Evolutionary conservation across 106 monocot species (phyloP).

Genomic region (Triglochin maritima): DNA sequence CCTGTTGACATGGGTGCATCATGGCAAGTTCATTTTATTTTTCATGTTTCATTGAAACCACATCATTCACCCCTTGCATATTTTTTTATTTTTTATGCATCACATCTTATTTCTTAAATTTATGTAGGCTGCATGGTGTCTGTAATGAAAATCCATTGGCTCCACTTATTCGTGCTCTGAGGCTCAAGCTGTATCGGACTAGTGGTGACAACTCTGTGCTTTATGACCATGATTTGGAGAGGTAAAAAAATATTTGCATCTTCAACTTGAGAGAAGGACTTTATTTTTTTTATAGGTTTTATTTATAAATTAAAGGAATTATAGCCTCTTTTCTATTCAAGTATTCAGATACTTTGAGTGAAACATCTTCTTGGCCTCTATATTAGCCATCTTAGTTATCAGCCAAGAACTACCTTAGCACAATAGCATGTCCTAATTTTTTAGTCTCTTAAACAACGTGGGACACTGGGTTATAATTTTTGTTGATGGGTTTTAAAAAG

Average conservation of each 20-base stretch:
- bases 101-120: not conserved
- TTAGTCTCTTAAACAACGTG: too few species aligned
- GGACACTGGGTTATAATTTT: too few species aligned
- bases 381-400: too few species aligned
- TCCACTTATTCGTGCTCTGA: constrained; percentile 70
- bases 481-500: too few species aligned
- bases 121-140: constrained; percentile 81
- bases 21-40: constrained; percentile 40
- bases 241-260: constrained; percentile 18
- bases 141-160: constrained; percentile 97
- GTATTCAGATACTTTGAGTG: too few species aligned
- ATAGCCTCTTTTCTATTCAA: too few species aligned
- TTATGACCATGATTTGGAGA: constrained; percentile 96
- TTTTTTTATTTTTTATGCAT: not conserved
- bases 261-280: too few species aligned
- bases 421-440: too few species aligned
- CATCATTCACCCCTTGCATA: not conserved
- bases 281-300: too few species aligned
- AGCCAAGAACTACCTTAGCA: too few species aligned
- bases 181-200: constrained; percentile 79
- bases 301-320: too few species aligned
- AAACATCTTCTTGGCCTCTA: too few species aligned
- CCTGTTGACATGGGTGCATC: constrained; percentile 98
- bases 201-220: constrained; percentile 94
- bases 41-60: not conserved